Conservation (phyloP, 192 early-diverging fungal genomes). For the Coemansia sp. region DNA sequence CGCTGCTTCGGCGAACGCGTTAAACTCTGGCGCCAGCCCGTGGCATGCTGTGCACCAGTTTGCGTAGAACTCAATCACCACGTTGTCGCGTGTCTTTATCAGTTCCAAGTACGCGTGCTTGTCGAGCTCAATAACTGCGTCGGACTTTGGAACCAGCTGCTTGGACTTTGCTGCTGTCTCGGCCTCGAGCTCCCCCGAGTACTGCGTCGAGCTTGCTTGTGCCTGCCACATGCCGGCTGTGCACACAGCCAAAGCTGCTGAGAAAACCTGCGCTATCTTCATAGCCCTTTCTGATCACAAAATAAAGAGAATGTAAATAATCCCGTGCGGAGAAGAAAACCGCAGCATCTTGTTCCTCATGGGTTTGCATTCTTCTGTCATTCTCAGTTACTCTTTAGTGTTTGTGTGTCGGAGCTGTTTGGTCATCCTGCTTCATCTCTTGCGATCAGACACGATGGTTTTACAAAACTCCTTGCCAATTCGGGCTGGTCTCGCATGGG, state of each 20-base stretch:
- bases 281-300: not conserved
- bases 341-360: too few species aligned
- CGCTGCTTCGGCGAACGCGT: constrained; percentile 33
- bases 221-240: constrained; percentile 10
- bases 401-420: constrained; percentile 13
- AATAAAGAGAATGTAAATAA: not conserved
- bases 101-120: constrained; percentile 26
- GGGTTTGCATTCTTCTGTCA: not conserved
- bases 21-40: constrained; percentile 37
- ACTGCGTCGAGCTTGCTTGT: constrained; percentile 5
- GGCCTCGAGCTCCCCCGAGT: constrained; percentile 36
- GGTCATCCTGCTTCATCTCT: constrained; percentile 52
- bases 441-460: constrained; percentile 54
- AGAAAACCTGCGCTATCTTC: constrained; percentile 13
- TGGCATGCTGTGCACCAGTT: constrained; percentile 54
- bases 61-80: constrained; percentile 54
- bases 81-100: constrained; percentile 26
- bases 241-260: constrained; percentile 17
- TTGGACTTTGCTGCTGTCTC: constrained; percentile 21
- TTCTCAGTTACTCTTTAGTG: not conserved
- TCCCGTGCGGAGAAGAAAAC: constrained; percentile 5
- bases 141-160: constrained; percentile 39
- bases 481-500: constrained; percentile 53
- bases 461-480: constrained; percentile 46
- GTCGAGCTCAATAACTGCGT: constrained; percentile 41